These are phyloP conservation scores for Fusarium odoratissimum DNA, from an alignment of 2,329 filamentous ascomycete species.

Conservation along the genomic window DNA sequence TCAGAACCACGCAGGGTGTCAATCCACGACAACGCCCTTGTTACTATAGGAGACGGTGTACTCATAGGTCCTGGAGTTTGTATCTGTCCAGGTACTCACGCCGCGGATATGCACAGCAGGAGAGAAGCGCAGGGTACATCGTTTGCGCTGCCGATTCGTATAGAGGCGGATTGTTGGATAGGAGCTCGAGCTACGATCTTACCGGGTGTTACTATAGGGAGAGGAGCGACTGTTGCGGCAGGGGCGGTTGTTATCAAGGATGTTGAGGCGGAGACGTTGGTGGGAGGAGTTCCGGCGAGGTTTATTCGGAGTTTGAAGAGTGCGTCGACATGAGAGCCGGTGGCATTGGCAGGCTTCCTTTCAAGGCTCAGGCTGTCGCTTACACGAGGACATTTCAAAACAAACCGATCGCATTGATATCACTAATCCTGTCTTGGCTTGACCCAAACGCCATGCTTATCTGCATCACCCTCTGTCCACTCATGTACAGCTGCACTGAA, in stretches of 20 bases:
- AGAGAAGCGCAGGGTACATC: slow-evolving; percentile 1
- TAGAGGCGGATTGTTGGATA: slow-evolving; percentile 22
- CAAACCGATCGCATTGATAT: neutral
- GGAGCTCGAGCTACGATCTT: slow-evolving; percentile 16
- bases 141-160: slow-evolving; percentile 15
- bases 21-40: slow-evolving; percentile 13
- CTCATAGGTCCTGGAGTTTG: slow-evolving; percentile 17
- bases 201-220: slow-evolving; percentile 5
- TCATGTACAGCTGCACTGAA: neutral
- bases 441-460: neutral
- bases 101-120: neutral
- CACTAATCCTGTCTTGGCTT: neutral
- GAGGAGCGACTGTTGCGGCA: slow-evolving; percentile 14
- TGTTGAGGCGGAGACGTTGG: slow-evolving; percentile 18
- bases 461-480: neutral
- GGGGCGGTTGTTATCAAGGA: slow-evolving; percentile 15
- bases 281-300: slow-evolving; percentile 20
- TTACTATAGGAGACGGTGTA: slow-evolving; percentile 1
- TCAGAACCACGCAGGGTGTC: neutral
- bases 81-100: slow-evolving; percentile 17
- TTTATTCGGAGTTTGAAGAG: slow-evolving; percentile 11
- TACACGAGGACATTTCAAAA: too few species aligned
- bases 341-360: too few species aligned
- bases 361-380: too few species aligned
- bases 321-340: too few species aligned